Conservation (phyloP, 768 basidiomycete genomes). For the Podaxis sp. region DNA sequence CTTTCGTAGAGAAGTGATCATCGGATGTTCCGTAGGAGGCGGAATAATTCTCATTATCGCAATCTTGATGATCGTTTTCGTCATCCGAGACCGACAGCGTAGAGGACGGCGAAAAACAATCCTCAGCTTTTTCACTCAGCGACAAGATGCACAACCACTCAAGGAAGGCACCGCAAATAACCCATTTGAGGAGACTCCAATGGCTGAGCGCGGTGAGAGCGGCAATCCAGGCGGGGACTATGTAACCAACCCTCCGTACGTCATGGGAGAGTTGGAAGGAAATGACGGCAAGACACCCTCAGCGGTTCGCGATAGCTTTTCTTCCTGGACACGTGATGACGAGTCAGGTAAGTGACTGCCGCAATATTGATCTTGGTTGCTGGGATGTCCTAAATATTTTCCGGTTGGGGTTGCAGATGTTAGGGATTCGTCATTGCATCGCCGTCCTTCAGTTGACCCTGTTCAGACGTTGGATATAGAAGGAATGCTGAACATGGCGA, state of each 20-base stretch:
- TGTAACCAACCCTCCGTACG: conserved; percentile 6
- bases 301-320: background rate
- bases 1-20: conserved; percentile 38
- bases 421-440: background rate
- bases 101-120: conserved; percentile 20
- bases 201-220: background rate
- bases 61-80: conserved; percentile 42
- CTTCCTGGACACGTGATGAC: conserved; percentile 7
- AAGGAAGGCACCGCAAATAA: background rate
- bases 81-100: conserved; percentile 37
- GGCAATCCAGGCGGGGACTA: background rate
- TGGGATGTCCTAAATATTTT: background rate
- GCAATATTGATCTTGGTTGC: background rate
- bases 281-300: background rate
- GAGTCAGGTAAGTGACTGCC: conserved; percentile 1
- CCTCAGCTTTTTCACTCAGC: background rate
- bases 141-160: background rate
- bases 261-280: conserved; percentile 3
- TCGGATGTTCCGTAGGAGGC: conserved; percentile 46
- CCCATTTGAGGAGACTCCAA: conserved; percentile 4
- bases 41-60: conserved; percentile 38
- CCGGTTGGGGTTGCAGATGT: background rate
- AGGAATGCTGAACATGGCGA: conserved; percentile 54
- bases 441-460: conserved; percentile 15
- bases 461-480: conserved; percentile 49